These are phyloP conservation scores for Akanthomyces lecanii DNA, from an alignment of 2,329 filamentous ascomycete species.

Conservation along the genomic window DNA sequence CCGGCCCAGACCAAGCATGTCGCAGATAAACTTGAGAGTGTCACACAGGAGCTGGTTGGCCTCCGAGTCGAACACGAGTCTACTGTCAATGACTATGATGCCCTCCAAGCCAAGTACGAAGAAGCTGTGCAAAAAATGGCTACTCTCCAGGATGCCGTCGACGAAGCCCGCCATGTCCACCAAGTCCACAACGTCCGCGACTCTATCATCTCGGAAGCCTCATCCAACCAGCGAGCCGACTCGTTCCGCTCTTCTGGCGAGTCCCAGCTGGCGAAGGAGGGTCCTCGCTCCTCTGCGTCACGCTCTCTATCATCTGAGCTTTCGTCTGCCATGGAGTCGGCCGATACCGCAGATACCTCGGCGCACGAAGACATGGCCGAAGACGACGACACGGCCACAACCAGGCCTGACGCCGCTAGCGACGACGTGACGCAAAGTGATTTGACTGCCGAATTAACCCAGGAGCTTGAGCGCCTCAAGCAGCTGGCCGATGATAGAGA, in stretches of 20 bases:
- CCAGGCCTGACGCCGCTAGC: constrained; percentile 38
- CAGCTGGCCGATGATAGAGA: constrained; percentile 72
- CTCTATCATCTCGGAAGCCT: constrained; percentile 51
- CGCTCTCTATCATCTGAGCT: constrained; percentile 92
- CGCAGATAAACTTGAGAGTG: constrained; percentile 84
- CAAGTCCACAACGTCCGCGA: constrained; percentile 55
- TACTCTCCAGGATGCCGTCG: constrained; percentile 78
- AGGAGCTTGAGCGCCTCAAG: constrained; percentile 69
- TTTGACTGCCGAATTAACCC: constrained; percentile 39
- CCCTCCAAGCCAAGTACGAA: constrained; percentile 84
- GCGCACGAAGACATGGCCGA: constrained; percentile 48
- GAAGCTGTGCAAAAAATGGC: constrained; percentile 77
- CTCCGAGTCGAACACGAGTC: constrained; percentile 86
- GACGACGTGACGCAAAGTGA: constrained; percentile 37
- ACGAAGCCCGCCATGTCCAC: constrained; percentile 67
- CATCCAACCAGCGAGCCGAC: constrained; percentile 55
- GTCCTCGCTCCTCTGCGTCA: constrained; percentile 63
- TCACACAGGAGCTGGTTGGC: constrained; percentile 88
- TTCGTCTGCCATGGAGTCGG: constrained; percentile 78
- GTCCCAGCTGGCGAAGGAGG: constrained; percentile 66
- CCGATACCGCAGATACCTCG: constrained; percentile 57
- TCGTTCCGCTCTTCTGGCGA: constrained; percentile 82
- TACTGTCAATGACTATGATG: constrained; percentile 74
- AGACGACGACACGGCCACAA: constrained; percentile 40
- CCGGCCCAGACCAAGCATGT: constrained; percentile 81